Evolutionary conservation across 805 yeast species (phyloP).

Genomic region (Starmera amethionina): DNA sequence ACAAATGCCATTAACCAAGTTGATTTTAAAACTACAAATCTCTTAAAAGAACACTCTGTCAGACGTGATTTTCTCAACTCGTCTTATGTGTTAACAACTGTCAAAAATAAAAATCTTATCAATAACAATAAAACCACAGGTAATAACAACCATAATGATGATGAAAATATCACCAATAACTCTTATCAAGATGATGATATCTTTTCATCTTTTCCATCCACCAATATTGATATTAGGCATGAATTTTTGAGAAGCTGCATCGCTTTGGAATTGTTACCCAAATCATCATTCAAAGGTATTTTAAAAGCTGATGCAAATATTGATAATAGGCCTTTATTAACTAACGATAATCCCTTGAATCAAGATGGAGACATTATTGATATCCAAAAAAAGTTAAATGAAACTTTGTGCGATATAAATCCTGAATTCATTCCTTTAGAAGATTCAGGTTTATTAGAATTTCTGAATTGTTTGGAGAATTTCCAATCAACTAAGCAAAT

Average conservation of each 20-base stretch:
- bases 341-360: constrained; percentile 24
- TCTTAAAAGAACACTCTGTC: constrained; percentile 10
- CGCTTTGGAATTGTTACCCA: constrained; percentile 28
- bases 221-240: constrained; percentile 37
- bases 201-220: constrained; percentile 40
- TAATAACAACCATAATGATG: too few relatives aligned
- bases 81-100: too few relatives aligned
- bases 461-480: constrained; percentile 36
- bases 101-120: too few relatives aligned
- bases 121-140: too few relatives aligned
- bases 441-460: constrained; percentile 41
- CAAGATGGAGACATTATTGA: constrained; percentile 23
- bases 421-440: constrained; percentile 41
- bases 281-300: constrained; percentile 21
- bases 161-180: neutral
- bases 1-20: constrained; percentile 20
- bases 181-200: constrained; percentile 32
- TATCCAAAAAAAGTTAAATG: constrained; percentile 17
- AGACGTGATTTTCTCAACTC: constrained; percentile 12
- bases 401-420: constrained; percentile 26
- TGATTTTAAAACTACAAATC: constrained; percentile 25
- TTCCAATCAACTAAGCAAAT: constrained; percentile 38
- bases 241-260: constrained; percentile 39
- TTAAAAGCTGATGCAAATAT: constrained; percentile 30
- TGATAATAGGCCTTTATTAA: constrained; percentile 22